Evolutionary conservation across 2,329 filamentous ascomycete genomes (phyloP).

Genomic region (Scedosporium minutisporum): DNA sequence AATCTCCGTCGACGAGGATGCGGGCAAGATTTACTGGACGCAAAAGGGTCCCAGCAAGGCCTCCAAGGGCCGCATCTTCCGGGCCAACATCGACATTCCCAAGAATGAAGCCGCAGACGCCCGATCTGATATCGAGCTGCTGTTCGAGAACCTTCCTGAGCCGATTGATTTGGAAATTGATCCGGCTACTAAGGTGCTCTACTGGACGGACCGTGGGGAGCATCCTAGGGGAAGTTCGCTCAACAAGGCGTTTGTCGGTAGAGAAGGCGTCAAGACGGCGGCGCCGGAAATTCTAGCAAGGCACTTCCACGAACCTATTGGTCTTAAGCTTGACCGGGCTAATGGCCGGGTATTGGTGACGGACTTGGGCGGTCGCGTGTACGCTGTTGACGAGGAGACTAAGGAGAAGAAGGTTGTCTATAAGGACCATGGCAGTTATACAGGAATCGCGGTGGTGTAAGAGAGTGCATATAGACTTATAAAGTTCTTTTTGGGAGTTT

Average conservation of each 20-base stretch:
- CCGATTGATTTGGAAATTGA: conserved; percentile 50
- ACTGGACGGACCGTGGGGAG: conserved; percentile 54
- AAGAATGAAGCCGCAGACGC: conserved; percentile 19
- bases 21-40: conserved; percentile 46
- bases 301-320: conserved; percentile 36
- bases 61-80: conserved; percentile 40
- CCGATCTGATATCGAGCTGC: conserved; percentile 29
- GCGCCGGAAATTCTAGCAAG: conserved; percentile 17
- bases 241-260: conserved; percentile 23
- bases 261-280: conserved; percentile 1
- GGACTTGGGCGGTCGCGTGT: conserved; percentile 29
- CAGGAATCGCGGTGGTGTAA: conserved; percentile 14
- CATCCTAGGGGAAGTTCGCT: conserved; percentile 43
- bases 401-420: conserved; percentile 17
- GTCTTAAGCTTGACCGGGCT: conserved; percentile 27
- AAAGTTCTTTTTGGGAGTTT: no score
- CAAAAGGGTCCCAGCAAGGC: conserved; percentile 48
- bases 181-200: conserved; percentile 31
- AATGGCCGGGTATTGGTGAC: conserved; percentile 27
- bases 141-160: conserved; percentile 39
- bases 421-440: conserved; percentile 14
- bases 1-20: conserved; percentile 32
- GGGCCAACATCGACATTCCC: conserved; percentile 32
- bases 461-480: neutral
- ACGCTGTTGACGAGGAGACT: conserved; percentile 23